Evolutionary conservation across 2,329 filamentous ascomycete species (phyloP).

Genomic region (Ustulina deusta): DNA sequence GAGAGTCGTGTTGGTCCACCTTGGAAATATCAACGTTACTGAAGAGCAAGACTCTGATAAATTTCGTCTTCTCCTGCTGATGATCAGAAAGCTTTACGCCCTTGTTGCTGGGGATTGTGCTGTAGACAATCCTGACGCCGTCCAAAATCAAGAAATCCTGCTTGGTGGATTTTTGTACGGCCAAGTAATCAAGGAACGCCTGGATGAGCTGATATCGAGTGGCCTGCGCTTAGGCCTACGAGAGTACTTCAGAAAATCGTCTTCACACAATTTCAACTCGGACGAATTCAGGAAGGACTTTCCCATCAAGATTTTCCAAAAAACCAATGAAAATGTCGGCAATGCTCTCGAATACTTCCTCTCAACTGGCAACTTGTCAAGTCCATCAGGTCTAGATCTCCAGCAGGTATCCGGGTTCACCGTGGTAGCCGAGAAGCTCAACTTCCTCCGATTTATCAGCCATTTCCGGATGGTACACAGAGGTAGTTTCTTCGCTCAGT

Average conservation of each 20-base stretch:
- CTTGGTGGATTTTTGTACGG: constrained; percentile 94
- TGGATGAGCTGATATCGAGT: constrained; percentile 85
- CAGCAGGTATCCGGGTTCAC: constrained; percentile 96
- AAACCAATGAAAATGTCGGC: constrained; percentile 89
- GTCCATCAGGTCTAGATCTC: constrained; percentile 90
- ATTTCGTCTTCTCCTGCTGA: constrained; percentile 92
- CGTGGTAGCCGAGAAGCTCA: constrained; percentile 98
- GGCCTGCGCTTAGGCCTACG: constrained; percentile 65
- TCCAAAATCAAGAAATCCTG: constrained; percentile 95
- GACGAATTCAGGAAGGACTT: constrained; percentile 85
- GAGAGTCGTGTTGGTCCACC: constrained; percentile 89
- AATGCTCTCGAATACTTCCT: constrained; percentile 93
- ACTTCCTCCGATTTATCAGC: constrained; percentile 97
- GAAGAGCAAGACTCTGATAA: constrained; percentile 90
- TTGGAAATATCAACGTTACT: constrained; percentile 87
- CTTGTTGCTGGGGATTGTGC: constrained; percentile 92
- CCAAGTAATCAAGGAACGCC: constrained; percentile 92
- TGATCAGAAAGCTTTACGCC: constrained; percentile 95
- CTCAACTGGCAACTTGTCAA: constrained; percentile 93
- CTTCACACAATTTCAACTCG: constrained; percentile 79
- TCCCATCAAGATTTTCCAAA: constrained; percentile 78
- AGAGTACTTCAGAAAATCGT: constrained; percentile 67
- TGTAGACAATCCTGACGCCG: constrained; percentile 94
- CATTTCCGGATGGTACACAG: constrained; percentile 99
- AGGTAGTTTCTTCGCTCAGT: constrained; percentile 97